These are phyloP conservation scores for Isochrysis galbana DNA, from an alignment of 78 protist species.

Conservation along the genomic window DNA sequence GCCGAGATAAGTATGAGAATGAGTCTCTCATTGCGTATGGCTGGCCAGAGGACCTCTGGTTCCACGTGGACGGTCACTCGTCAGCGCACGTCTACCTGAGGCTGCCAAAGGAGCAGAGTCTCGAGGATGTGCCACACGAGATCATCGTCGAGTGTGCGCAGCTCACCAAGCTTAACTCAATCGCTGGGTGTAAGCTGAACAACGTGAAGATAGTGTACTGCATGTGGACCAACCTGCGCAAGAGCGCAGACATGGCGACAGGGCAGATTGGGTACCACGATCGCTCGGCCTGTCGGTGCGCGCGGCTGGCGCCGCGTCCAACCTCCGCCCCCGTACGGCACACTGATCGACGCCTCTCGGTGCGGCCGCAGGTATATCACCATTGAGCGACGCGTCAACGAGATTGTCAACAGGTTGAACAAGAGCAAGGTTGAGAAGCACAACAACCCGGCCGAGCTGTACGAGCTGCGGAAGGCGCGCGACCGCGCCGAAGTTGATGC, in stretches of 20 bases:
- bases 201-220: conserved; percentile 83
- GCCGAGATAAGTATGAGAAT: conserved; percentile 11
- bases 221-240: conserved; percentile 86
- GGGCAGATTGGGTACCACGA: conserved; percentile 73
- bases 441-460: background rate
- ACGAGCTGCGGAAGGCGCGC: background rate
- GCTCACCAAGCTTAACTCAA: conserved; percentile 87
- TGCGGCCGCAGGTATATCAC: background rate
- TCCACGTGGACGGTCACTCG: conserved; percentile 91
- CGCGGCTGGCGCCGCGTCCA: too few relatives aligned
- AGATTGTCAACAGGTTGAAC: conserved; percentile 31
- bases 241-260: conserved; percentile 84
- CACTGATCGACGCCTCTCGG: too few relatives aligned
- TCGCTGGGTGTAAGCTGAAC: conserved; percentile 75
- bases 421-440: conserved; percentile 45
- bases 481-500: background rate
- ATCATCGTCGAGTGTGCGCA: conserved; percentile 89
- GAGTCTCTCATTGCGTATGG: background rate
- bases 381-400: conserved; percentile 29
- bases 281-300: too few relatives aligned
- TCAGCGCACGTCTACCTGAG: conserved; percentile 96
- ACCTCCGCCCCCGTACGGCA: too few relatives aligned
- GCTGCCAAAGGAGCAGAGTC: conserved; percentile 57
- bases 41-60: conserved; percentile 42
- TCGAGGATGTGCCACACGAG: conserved; percentile 71